Evolutionary conservation across 139 green algal species (phyloP), one percentile per base, ranked within the genome.

Genomic region (Coelastrella sp.): DNA sequence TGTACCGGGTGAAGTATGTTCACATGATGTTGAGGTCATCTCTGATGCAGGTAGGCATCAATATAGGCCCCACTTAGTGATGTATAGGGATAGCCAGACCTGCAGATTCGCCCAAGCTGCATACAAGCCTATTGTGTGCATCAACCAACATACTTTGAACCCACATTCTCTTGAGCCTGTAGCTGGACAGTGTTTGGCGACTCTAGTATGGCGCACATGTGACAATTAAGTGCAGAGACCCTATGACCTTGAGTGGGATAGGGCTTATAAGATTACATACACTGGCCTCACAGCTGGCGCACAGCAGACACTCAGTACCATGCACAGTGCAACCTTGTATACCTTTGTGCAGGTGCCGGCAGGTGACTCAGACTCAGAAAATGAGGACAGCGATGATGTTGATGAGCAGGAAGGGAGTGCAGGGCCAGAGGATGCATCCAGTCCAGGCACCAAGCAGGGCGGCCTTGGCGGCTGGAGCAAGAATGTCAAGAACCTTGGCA

Each of bases 1-100:
- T 86, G 81, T 86, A 86, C 81, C 22, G 81, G 11, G 63, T 70
- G 59, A 68, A 86, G 59, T 86, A 86, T 35, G 81, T 86, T 22
- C 59, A 59, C 4, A 49, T 86, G 59, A 75, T 59, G 0, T 59
- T 86, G 9, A 80, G 58, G 15, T 80, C 74, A n/a, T 59, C n/a
- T 58, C 5, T 80, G 74, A 0, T 80, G 25, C 68, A 76, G 68
- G 68, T 76, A 19, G 17, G 68, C 68, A 76, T 15, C 7, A 6
- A 1, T 24, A 19, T 49, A 49, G 35, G 35, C 35, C 35, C 3
- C 3, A 49, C 35, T 49, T 3, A 49, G 3, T 49, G 35, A 49
- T 1, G 3, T 49, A 49, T 49, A 49, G 35, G 35, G 3, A 49
- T 49, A 49, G 35, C 1, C 1, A 49, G 35, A 49, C 1, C 35